Evolutionary conservation across 208 protist species (phyloP), one percentile per base, ranked within the genome.

Genomic region (Sergeia podlipaevii): DNA sequence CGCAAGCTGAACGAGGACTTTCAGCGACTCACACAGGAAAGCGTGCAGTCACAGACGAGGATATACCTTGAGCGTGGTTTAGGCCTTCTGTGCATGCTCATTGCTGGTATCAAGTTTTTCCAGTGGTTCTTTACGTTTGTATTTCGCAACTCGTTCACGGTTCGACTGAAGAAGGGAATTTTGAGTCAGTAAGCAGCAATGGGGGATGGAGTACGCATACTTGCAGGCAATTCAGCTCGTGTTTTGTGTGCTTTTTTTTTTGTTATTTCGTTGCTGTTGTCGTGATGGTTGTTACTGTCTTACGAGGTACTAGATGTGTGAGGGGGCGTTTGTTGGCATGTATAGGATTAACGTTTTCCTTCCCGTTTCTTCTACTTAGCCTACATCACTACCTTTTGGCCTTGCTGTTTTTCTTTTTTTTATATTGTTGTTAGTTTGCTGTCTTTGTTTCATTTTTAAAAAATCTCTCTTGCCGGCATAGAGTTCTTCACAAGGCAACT

Each of bases 1-100:
- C 65, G 85, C 17, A 92, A 93, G 62, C 60, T 95, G 32, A 91
- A 84, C 39, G 89, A 93, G 4, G 80, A 95, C 64, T 95, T 95
- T 55, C 83, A 89, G 62, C 79, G 77, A 4, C 71, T 89, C 10
- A 91, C 85, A 3, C 89, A 95, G 63, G 27, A 86, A 42, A 86
- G 80, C 54, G 68, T 95, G 13, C 80, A 93, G 57, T 60, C 64
- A 47, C 89, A 93, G 62, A 78, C 80, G 6, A 73, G 79, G 39
- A 71, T 95, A 64, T 84, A 82, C 50, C 41, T 91, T 27, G 72
- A 92, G 80, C 78, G 89, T 4, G 64, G 56, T 38, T 37, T 88
- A 18, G 50, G 77, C 45, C 70, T 80, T 23, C 5, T 93, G 3
- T 54, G 60, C 42, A 47, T 77, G 10, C 23, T 80, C 18, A 77